Base-by-base conservation (phyloP, 768 basidiomycete genomes). In the Hygrophoropsis aurantiaca region DNA sequence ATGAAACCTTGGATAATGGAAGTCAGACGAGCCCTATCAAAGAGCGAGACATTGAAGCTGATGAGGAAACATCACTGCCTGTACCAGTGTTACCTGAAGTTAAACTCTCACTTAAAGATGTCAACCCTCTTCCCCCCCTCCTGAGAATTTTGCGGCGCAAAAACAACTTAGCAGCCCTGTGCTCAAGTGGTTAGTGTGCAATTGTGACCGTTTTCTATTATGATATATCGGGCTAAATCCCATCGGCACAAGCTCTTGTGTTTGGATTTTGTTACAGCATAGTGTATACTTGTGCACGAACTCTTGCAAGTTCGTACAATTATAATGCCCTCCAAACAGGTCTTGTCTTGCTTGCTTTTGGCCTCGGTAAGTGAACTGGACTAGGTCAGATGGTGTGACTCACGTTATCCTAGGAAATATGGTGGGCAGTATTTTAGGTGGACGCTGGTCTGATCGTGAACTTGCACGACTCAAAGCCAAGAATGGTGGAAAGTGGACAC, bases 41-140 rank as follows among this genome's bases (percentile, higher is more conserved):
- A 32, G 51, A 59, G 15, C 41, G 69, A 67, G 48, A 66, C 65
- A 32, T 55, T 59, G 10, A 50, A 55, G 27, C 49, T 50, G 42
- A 57, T 50, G 44, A 34, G 24, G 24, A n/a, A 41, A 11, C 38
- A 44, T 51, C 32, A 58, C 53, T 44, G 25, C 45, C 42, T 15
- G 55, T 51, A 15, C 33, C 52, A 30, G 44, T 26, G 18, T 19
- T 58, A 10, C 59, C 44, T 19, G 63, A 70, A 21, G 58, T 87
- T 37, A 79, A 72, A 51, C 65, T 89, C 27, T 77, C 83, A 6
- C 52, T 90, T 4, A 74, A 63, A 47, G 90, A 92, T 54, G 72
- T 92, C n/a, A 90, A 90, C 58, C 88, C 89, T 0, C 58, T 88
- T 40, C 74, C 73, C 39, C 85, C 87, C 1, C 74, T 91, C 40